A percentile compares a stretch with the other conserved stretches of the same genome.
Conservation (phyloP, 2,329 filamentous ascomycete species). For the Alternaria gaisen region DNA sequence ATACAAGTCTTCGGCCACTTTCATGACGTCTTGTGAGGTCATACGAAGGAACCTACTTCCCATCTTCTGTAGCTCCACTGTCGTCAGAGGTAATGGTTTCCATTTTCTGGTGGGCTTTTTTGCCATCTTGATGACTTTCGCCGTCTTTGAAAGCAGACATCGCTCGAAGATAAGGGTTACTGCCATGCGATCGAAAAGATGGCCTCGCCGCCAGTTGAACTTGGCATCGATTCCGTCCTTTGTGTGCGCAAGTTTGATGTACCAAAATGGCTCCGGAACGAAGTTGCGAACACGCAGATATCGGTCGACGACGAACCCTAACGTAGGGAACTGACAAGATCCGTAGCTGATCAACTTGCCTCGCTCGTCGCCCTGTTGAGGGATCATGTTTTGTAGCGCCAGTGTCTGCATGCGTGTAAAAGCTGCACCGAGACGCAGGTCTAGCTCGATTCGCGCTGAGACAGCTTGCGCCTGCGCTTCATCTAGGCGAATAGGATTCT, state of each 20-base stretch:
- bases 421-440: conserved; percentile 87
- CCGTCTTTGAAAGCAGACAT: conserved; percentile 78
- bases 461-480: conserved; percentile 89
- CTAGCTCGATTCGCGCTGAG: conserved; percentile 86
- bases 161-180: conserved; percentile 85
- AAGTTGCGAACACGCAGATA: conserved; percentile 96
- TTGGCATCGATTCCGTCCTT: conserved; percentile 80
- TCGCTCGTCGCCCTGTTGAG: conserved; percentile 66
- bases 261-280: conserved; percentile 91
- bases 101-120: conserved; percentile 94
- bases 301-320: conserved; percentile 95
- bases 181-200: conserved; percentile 86
- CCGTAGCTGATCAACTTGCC: conserved; percentile 80
- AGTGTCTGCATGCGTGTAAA: conserved; percentile 90
- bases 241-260: conserved; percentile 82
- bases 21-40: conserved; percentile 91
- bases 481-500: conserved; percentile 79
- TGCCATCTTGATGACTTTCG: conserved; percentile 83
- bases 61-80: conserved; percentile 95
- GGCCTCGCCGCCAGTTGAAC: conserved; percentile 83
- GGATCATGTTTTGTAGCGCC: conserved; percentile 76
- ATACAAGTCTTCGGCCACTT: conserved; percentile 83
- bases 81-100: conserved; percentile 92
- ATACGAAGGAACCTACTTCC: conserved; percentile 89
- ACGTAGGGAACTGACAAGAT: conserved; percentile 96